Evolutionary conservation across 2,329 filamentous ascomycete species (phyloP).

Genomic region (Trichoderma pleuroti): DNA sequence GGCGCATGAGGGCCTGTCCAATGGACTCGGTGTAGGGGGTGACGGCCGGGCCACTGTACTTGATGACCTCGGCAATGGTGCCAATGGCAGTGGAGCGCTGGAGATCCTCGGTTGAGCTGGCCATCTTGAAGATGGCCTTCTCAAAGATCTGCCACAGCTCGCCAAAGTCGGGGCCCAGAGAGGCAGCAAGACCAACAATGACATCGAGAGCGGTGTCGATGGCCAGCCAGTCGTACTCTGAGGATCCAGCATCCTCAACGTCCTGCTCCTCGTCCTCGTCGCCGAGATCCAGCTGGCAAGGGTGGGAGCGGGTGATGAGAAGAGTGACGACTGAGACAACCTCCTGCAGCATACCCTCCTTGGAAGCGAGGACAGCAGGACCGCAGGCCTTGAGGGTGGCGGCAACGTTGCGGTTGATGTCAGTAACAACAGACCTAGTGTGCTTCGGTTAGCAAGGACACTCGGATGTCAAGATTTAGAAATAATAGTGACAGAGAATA

Average conservation of each 20-base stretch:
- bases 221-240: constrained; percentile 96
- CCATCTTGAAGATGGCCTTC: constrained; percentile 84
- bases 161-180: constrained; percentile 74
- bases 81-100: constrained; percentile 90
- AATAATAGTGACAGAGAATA: constrained; percentile 24
- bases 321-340: constrained; percentile 70
- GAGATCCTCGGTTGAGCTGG: constrained; percentile 77
- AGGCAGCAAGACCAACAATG: constrained; percentile 76
- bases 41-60: constrained; percentile 76
- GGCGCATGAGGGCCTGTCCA: constrained; percentile 77
- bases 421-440: constrained; percentile 77
- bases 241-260: constrained; percentile 70
- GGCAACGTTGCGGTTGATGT: constrained; percentile 91
- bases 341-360: constrained; percentile 66
- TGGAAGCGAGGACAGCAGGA: constrained; percentile 74
- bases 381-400: constrained; percentile 89
- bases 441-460: constrained; percentile 38
- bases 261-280: constrained; percentile 69
- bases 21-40: constrained; percentile 76
- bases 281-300: constrained; percentile 86
- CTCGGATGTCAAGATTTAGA: constrained; percentile 11
- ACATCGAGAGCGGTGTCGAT: constrained; percentile 94
- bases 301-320: constrained; percentile 85
- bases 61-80: constrained; percentile 85
- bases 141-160: constrained; percentile 96